Conservation (phyloP, 768 basidiomycete species). For the Tulasnella sp. region DNA sequence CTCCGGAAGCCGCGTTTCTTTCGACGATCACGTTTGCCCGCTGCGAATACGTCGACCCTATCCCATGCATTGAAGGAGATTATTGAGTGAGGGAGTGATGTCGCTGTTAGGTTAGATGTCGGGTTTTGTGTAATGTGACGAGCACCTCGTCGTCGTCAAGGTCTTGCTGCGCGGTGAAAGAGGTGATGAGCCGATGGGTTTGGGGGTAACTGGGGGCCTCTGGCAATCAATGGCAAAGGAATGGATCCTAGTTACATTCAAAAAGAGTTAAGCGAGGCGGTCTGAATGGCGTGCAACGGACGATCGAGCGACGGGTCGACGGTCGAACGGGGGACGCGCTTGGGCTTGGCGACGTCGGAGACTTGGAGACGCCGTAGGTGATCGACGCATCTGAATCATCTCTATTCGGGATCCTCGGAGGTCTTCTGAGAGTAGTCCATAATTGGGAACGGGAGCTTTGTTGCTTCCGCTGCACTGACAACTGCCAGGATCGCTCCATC, state of each 20-base stretch:
- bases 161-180: background rate
- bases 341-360: background rate
- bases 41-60: background rate
- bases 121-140: background rate
- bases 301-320: background rate
- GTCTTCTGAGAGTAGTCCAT: background rate
- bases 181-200: too few relatives aligned
- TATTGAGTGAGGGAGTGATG: background rate
- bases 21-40: background rate
- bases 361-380: background rate
- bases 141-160: background rate
- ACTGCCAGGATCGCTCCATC: background rate
- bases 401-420: background rate
- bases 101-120: background rate
- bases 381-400: background rate
- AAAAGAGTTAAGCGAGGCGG: background rate
- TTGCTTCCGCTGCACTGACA: background rate
- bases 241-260: background rate
- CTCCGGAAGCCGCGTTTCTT: background rate
- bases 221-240: background rate
- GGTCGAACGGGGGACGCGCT: too few relatives aligned
- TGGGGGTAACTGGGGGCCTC: conserved; percentile 1
- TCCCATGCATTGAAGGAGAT: background rate
- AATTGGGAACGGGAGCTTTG: background rate
- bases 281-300: background rate